Conservation (phyloP, 441 rosid genomes). For the Bruguiera hainesii region DNA sequence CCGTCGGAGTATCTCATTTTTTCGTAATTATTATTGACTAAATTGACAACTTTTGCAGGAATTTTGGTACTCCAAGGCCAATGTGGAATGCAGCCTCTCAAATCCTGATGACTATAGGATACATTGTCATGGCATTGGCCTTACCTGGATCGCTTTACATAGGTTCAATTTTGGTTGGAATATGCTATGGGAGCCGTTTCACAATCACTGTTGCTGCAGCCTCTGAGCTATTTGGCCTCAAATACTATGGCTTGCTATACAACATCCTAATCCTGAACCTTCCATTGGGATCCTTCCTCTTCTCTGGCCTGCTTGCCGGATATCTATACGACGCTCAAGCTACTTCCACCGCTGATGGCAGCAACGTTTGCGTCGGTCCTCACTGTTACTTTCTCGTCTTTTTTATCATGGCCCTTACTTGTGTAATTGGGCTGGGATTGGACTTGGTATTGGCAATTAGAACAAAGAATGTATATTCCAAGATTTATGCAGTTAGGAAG, state of each 20-base stretch:
- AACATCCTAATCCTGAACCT: conserved; percentile 64
- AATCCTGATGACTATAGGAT: conserved; percentile 55
- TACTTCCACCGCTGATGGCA: conserved; percentile 40
- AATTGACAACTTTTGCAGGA: conserved; percentile 28
- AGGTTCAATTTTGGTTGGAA: conserved; percentile 63
- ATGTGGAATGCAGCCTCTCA: conserved; percentile 73
- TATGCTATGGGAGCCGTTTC: conserved; percentile 68
- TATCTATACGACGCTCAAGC: conserved; percentile 64
- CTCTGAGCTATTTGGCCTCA: conserved; percentile 72
- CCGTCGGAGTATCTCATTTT: neutral
- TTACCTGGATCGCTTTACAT: conserved; percentile 63
- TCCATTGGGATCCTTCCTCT: conserved; percentile 73
- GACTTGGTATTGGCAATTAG: conserved; percentile 44
- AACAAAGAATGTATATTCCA: conserved; percentile 44
- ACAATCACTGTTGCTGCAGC: conserved; percentile 67
- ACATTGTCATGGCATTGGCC: conserved; percentile 55
- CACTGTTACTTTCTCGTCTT: conserved; percentile 60
- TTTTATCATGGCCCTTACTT: conserved; percentile 51
- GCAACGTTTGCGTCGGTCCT: conserved; percentile 57
- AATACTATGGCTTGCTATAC: conserved; percentile 59
- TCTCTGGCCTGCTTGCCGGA: conserved; percentile 72
- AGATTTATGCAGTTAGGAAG: conserved; percentile 37
- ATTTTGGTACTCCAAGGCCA: conserved; percentile 60
- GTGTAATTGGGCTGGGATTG: conserved; percentile 46
- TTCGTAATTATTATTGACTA: neutral